Conservation (phyloP, 371 early-diverging fungal species). For the Coemansia sp. region DNA sequence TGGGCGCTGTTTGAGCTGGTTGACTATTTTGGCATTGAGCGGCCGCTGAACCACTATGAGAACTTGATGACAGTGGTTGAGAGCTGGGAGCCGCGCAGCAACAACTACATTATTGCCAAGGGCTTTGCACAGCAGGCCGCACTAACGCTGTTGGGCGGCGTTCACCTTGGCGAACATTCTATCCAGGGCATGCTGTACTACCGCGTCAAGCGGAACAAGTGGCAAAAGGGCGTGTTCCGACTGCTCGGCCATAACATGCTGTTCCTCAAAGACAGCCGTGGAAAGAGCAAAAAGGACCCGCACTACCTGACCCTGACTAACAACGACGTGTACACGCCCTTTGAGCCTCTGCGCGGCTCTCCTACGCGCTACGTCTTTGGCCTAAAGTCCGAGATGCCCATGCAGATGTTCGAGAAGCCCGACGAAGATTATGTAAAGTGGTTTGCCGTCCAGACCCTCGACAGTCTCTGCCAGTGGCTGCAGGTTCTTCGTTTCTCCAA, state of each 20-base stretch:
- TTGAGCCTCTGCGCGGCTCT: constrained; percentile 59
- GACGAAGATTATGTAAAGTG: constrained; percentile 80
- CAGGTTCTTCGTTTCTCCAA: constrained; percentile 75
- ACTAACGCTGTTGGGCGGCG: constrained; percentile 45
- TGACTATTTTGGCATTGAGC: constrained; percentile 77
- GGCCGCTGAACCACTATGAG: constrained; percentile 89
- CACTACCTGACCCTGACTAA: constrained; percentile 56
- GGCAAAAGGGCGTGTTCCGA: constrained; percentile 49
- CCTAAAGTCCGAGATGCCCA: constrained; percentile 73
- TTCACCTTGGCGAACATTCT: constrained; percentile 40
- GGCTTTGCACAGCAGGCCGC: constrained; percentile 57
- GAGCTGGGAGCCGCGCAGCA: constrained; percentile 73
- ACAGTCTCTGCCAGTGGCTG: constrained; percentile 80
- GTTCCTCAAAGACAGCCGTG: constrained; percentile 38
- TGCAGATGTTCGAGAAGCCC: constrained; percentile 74
- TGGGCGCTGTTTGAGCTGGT: constrained; percentile 91
- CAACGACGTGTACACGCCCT: constrained; percentile 79
- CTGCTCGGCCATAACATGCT: constrained; percentile 38
- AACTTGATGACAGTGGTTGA: constrained; percentile 73
- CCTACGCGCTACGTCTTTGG: constrained; percentile 84
- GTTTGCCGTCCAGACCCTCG: constrained; percentile 72
- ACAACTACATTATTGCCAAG: constrained; percentile 74
- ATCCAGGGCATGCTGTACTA: constrained; percentile 50
- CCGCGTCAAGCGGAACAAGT: constrained; percentile 47
- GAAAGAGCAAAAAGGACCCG: constrained; percentile 32